These are phyloP conservation scores for Calonectria leucothoes DNA, from an alignment of 2,329 filamentous ascomycete genomes.

Conservation along the genomic window DNA sequence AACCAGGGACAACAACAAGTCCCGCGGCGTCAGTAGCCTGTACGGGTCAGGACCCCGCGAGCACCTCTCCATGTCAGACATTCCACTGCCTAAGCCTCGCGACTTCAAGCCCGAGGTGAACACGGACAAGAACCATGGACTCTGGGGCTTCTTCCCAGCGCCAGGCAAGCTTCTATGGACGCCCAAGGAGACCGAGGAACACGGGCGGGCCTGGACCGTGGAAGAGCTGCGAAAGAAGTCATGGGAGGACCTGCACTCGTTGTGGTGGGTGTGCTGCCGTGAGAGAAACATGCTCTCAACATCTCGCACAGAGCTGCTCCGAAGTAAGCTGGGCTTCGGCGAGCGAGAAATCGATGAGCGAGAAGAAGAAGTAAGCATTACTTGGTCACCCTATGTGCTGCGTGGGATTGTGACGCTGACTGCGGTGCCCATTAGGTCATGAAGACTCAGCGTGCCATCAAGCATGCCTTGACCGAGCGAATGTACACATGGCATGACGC, in stretches of 20 bases:
- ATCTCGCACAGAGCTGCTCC: constrained; percentile 73
- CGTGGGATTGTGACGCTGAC: constrained; percentile 5
- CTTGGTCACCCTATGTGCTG: fast-evolving
- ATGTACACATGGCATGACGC: constrained; percentile 91
- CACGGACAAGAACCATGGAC: constrained; percentile 81
- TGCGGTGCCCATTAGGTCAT: constrained; percentile 65
- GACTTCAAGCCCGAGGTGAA: constrained; percentile 69
- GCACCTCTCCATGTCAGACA: constrained; percentile 78
- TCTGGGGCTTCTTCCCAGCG: constrained; percentile 91
- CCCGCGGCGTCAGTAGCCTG: constrained; percentile 85
- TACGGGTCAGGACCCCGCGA: constrained; percentile 81
- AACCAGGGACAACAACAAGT: constrained; percentile 79
- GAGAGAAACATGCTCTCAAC: constrained; percentile 93
- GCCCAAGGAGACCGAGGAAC: constrained; percentile 75
- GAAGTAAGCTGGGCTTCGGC: constrained; percentile 79
- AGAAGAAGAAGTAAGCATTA: constrained; percentile 71
- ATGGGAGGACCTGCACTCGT: constrained; percentile 90
- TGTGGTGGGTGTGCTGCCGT: constrained; percentile 96
- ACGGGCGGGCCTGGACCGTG: constrained; percentile 86
- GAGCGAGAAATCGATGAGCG: constrained; percentile 73
- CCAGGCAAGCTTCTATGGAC: constrained; percentile 76
- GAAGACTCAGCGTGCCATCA: constrained; percentile 84
- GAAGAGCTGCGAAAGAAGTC: constrained; percentile 89
- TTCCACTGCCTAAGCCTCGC: constrained; percentile 77
- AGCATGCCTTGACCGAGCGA: constrained; percentile 86